Conservation (phyloP, 1,284 basidiomycete species). For the Ustilago vetiveriae region DNA sequence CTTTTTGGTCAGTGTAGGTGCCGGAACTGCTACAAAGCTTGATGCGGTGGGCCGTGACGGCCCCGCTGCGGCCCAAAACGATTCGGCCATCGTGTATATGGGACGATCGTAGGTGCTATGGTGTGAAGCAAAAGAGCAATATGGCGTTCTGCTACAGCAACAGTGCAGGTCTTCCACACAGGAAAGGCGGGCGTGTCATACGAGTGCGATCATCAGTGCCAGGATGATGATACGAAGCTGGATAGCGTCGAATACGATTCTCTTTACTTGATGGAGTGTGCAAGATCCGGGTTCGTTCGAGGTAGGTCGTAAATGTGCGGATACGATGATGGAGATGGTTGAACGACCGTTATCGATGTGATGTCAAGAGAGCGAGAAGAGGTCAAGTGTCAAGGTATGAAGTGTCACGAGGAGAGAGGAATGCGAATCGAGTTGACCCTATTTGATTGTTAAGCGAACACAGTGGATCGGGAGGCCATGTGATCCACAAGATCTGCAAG, state of each 20-base stretch:
- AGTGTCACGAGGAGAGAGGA: neutral
- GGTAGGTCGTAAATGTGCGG: too few relatives aligned
- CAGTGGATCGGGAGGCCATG: constrained; percentile 14
- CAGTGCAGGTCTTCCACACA: neutral
- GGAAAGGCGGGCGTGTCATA: neutral
- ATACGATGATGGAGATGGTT: neutral
- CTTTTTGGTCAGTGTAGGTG: constrained; percentile 16
- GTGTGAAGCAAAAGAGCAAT: neutral
- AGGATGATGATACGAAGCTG: neutral
- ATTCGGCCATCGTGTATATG: constrained; percentile 20
- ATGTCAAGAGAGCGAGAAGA: neutral
- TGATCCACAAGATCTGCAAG: neutral
- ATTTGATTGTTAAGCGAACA: neutral
- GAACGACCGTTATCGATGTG: constrained; percentile 10
- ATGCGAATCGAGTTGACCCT: neutral
- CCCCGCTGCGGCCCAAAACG: constrained; percentile 30
- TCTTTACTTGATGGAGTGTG: too few relatives aligned
- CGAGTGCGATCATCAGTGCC: constrained; percentile 2
- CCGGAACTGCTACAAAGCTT: constrained; percentile 17
- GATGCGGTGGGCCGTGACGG: constrained; percentile 29
- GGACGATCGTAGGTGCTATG: too few relatives aligned
- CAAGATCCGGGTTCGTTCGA: too few relatives aligned
- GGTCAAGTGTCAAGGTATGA: neutral
- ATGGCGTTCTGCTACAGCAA: neutral
- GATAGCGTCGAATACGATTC: too few relatives aligned